phyloP scores from a whole-genome alignment of 768 basidiomycete species.

The Crucibulum laeve region DNA sequence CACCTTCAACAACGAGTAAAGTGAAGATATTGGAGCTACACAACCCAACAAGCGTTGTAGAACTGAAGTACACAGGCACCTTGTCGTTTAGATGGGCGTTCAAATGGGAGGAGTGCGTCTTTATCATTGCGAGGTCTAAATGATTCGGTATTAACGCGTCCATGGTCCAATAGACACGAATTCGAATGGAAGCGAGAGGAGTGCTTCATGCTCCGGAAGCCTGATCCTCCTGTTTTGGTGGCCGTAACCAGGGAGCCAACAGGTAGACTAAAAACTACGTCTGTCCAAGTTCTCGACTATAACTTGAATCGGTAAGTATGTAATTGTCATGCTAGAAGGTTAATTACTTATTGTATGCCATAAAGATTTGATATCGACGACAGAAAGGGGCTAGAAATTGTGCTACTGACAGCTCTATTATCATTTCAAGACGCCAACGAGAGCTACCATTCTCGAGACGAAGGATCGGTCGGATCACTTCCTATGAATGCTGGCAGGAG shows the following conservation, averaged over 20 bases:
- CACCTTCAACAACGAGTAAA: conserved; percentile 64
- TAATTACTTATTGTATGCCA: neutral
- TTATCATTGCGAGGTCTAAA: neutral
- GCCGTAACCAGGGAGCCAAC: conserved; percentile 76
- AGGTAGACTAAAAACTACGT: conserved; percentile 57
- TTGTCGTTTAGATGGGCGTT: conserved; percentile 76
- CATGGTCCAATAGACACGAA: conserved; percentile 52
- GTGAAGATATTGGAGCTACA: conserved; percentile 69
- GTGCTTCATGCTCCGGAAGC: conserved; percentile 79
- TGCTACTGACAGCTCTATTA: conserved; percentile 69
- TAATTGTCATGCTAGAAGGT: neutral
- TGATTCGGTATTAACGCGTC: neutral
- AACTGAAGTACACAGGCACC: conserved; percentile 71
- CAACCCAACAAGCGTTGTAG: conserved; percentile 68
- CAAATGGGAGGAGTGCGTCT: conserved; percentile 76
- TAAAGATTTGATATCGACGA: conserved; percentile 79
- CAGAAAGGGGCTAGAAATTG: conserved; percentile 81
- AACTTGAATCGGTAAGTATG: conserved; percentile 66
- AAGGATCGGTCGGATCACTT: conserved; percentile 6
- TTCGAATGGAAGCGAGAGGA: conserved; percentile 87
- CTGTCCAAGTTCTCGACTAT: conserved; percentile 80
- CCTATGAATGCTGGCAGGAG: neutral
- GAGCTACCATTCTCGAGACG: conserved; percentile 34
- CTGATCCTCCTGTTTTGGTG: conserved; percentile 82
- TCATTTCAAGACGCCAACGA: conserved; percentile 76